Evolutionary conservation across 495 filamentous ascomycete genomes (phyloP), one percentile per base, ranked within the genome.

Genomic region (Tuber calosporum): DNA sequence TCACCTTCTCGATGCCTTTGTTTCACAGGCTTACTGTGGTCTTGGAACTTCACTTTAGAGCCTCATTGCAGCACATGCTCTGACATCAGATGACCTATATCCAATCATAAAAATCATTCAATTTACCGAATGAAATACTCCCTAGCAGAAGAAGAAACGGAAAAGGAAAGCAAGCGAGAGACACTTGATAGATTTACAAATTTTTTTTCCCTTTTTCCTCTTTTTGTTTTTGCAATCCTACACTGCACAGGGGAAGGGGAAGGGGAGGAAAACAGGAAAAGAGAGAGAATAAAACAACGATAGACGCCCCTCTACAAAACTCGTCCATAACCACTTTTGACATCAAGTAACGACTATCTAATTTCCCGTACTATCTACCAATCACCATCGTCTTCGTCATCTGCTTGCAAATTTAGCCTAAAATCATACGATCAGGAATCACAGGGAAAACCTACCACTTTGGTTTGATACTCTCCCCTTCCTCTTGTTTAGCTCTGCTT

Each of bases 401-500:
- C 75, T 77, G 72, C 58, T 20, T 17, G 19, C n/a, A 30, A 30
- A 39, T 66, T 77, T 22, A 39, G 43, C 42, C 69, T 17, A 36
- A 17, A 70, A 42, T 38, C 19, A 36, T 36, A 38, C 9, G 26
- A 39, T 11, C 39, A 69, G 9, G 34, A 69, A 5, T 34, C 15
- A 34, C 7, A 39, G 40, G 22, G 53, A 42, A 69, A 72, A 74
- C 75, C 66, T 36, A 75, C 75, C 75, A 58, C 78, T 80, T 53
- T 77, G 72, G n/a, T 75, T 80, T 1, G 74, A 71, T 22, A 80
- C 79, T 62, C 72, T 75, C 39, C 68, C 39, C 74, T 80, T 80
- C 42, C 79, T 80, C 72, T 80, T 77, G 13, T 80, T 69, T 40
- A 80, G 37, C 30, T 73, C 79, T n/a, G 40, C 71, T 68, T 80